Base-by-base conservation (phyloP, 768 basidiomycete genomes). In the Boletus edulis region DNA sequence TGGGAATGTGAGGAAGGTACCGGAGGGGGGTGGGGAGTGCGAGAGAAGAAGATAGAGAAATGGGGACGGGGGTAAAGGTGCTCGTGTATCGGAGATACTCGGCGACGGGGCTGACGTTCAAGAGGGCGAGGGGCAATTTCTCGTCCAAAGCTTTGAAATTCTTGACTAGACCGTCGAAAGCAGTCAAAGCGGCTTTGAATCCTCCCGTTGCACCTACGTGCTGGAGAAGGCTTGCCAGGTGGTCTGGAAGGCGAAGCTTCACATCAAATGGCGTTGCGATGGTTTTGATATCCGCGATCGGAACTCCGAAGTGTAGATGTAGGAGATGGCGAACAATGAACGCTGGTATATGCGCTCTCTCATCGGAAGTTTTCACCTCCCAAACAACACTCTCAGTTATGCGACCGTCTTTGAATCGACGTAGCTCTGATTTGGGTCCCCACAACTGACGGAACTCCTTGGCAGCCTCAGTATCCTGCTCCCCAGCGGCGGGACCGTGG, bases 331-430 rank as follows among this genome's bases (percentile, higher is more conserved):
- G 73, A 27, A 92, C 83, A 61, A 98, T 82, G 72, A 82, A 78
- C 14, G 77, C 73, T 0, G 94, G 93, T 29, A 98, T 84, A 57
- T 86, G 81, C 0, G 84, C 77, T 27, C 91, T 85, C 56, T 94
- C 91, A 49, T 96, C 93, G 0, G 81, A 78, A 3, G 83, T 87
- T 56, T 82, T 80, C 9, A 92, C 83, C 18, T 97, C 89, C 97
- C 97, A 99, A 3, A 98, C 94, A n/a, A 98, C 93, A 61, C 89
- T 92, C 70, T 98, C 94, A 6, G 81, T 66, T 57, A 98, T 98
- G 17, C 87, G 81, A 2, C 96, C 96, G 63, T 99, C 95, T 70
- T 98, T 95, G 78, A 99, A 99, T 38, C 95, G 82, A 7, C 97
- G 81, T 17, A 98, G 76, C 66, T 98, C 96, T 0, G 94, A 86